Conservation (phyloP, 1,284 basidiomycete genomes). For the Cyathus olla region DNA sequence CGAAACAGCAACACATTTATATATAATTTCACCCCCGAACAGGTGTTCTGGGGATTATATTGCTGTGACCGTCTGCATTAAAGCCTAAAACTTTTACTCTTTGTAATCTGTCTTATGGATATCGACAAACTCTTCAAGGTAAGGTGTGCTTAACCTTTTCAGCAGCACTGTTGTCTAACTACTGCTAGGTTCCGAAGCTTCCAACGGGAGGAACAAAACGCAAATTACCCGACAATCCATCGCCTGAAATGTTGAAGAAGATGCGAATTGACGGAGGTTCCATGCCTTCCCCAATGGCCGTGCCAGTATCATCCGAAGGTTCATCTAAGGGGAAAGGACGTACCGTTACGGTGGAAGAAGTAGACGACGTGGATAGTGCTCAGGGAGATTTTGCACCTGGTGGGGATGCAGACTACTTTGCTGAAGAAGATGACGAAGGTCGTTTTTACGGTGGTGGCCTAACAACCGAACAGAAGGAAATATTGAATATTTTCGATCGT, state of each 20-base stretch:
- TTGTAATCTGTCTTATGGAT: constrained; percentile 63
- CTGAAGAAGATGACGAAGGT: constrained; percentile 92
- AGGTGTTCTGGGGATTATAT: no score
- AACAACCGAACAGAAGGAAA: constrained; percentile 90
- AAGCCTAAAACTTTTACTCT: not conserved
- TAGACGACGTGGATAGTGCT: constrained; percentile 60
- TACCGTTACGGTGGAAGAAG: constrained; percentile 70
- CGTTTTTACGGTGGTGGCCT: constrained; percentile 94
- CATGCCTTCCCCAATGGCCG: not conserved
- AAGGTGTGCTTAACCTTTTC: constrained; percentile 8
- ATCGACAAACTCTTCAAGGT: constrained; percentile 89
- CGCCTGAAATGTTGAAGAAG: constrained; percentile 84
- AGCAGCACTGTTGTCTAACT: not conserved
- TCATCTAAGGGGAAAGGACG: constrained; percentile 48
- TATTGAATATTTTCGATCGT: constrained; percentile 89
- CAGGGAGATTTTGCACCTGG: constrained; percentile 73
- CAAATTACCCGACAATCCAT: constrained; percentile 86
- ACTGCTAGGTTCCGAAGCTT: constrained; percentile 74
- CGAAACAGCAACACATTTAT: no score
- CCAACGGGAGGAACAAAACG: constrained; percentile 76
- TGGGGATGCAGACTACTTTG: constrained; percentile 90
- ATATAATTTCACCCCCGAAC: no score
- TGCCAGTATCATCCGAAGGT: not conserved
- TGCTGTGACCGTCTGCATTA: no score
- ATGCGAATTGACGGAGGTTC: constrained; percentile 64